Evolutionary conservation across 139 green algal species (phyloP).

Genomic region (Chlamydomonas sp.): DNA sequence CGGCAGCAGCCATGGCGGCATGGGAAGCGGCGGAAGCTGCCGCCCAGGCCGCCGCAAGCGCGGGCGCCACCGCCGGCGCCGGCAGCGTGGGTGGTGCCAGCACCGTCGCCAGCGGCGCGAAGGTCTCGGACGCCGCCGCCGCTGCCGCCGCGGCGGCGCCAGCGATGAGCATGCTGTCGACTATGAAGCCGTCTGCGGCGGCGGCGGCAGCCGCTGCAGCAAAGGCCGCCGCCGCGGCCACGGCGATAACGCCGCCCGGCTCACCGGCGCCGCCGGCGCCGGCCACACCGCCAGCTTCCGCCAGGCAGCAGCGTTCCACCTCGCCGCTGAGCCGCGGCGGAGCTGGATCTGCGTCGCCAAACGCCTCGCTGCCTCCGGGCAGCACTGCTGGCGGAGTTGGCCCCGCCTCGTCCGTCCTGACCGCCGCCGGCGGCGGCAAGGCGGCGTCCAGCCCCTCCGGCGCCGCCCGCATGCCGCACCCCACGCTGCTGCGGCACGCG

Average conservation of each 20-base stretch:
- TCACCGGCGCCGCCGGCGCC: not conserved
- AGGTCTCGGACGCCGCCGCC: not conserved
- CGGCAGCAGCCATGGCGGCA: not conserved
- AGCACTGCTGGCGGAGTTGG: not conserved
- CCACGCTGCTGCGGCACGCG: conserved; percentile 48
- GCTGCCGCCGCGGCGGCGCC: conserved; percentile 18
- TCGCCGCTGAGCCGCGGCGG: too few species aligned
- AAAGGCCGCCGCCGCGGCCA: not conserved
- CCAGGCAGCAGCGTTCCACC: too few species aligned
- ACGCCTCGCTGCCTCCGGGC: not conserved
- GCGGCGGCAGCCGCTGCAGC: not conserved
- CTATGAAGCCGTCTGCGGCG: not conserved
- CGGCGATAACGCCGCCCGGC: too few species aligned
- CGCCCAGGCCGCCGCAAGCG: not conserved
- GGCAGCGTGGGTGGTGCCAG: not conserved
- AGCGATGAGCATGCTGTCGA: conserved; percentile 2
- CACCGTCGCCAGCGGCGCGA: not conserved
- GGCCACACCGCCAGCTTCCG: too few species aligned
- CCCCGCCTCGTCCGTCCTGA: not conserved
- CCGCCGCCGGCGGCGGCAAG: not conserved
- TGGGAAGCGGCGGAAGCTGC: not conserved
- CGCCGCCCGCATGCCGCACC: not conserved
- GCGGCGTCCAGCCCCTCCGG: not conserved
- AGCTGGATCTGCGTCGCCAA: not conserved
- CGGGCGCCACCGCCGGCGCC: not conserved